Evolutionary conservation across 148 eudicot species (phyloP).

Genomic region (Mesembryanthemum crystallinum): DNA sequence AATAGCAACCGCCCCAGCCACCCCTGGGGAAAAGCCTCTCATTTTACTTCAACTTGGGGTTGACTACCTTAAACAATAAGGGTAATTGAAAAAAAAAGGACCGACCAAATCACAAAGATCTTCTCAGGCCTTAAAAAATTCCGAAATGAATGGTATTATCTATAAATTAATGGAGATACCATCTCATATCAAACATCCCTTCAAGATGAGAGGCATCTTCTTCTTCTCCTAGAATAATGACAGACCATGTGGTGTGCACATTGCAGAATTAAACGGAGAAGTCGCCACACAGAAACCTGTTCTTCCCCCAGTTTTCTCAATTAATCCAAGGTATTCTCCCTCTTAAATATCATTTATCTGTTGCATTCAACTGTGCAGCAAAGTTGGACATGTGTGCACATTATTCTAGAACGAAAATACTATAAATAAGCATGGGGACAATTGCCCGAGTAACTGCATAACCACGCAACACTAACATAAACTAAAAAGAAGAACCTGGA

Average conservation of each 20-base stretch:
- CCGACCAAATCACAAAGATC: constrained; percentile 33
- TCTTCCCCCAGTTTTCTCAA: background rate
- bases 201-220: constrained; percentile 20
- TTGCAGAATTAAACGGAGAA: constrained; percentile 10
- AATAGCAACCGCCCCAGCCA: constrained; percentile 23
- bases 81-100: constrained; percentile 18
- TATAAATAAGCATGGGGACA: constrained; percentile 4
- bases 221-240: constrained; percentile 19
- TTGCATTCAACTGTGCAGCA: background rate
- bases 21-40: constrained; percentile 13
- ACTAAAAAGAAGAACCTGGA: constrained; percentile 2
- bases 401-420: background rate
- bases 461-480: constrained; percentile 1
- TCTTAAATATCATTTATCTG: constrained; percentile 11
- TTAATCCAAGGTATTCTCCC: background rate
- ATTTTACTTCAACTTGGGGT: constrained; percentile 17
- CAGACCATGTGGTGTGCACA: constrained; percentile 29
- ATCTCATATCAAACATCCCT: constrained; percentile 23
- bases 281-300: background rate
- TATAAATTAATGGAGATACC: constrained; percentile 17
- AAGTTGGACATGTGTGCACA: constrained; percentile 1
- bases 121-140: constrained; percentile 20
- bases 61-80: constrained; percentile 18
- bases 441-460: constrained; percentile 17
- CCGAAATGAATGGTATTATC: constrained; percentile 17